Evolutionary conservation across 2,329 filamentous ascomycete species (phyloP).

Genomic region (Colletotrichum lupini): DNA sequence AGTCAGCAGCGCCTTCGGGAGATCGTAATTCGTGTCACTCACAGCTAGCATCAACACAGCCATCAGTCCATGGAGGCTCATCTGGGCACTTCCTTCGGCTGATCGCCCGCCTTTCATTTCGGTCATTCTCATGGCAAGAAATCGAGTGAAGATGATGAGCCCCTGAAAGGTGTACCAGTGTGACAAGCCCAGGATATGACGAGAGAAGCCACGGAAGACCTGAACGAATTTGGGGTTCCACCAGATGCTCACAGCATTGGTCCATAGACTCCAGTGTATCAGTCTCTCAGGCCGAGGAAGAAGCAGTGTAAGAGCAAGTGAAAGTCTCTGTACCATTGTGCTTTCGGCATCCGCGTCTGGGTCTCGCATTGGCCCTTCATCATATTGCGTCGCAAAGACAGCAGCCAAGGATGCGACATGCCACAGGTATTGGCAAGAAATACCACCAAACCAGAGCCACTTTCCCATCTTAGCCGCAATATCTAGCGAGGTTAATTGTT

Average conservation of each 20-base stretch:
- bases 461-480: conserved; percentile 53
- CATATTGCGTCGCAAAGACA: conserved; percentile 14
- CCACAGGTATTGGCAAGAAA: conserved; percentile 61
- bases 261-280: conserved; percentile 59
- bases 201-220: conserved; percentile 68
- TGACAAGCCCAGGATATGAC: conserved; percentile 68
- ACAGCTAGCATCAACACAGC: conserved; percentile 64
- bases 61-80: conserved; percentile 66
- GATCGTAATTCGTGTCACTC: conserved; percentile 44
- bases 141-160: conserved; percentile 66
- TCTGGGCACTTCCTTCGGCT: conserved; percentile 52
- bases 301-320: conserved; percentile 41
- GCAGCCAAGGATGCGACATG: conserved; percentile 51
- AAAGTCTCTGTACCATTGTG: conserved; percentile 5
- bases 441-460: conserved; percentile 60
- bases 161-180: conserved; percentile 76
- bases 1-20: conserved; percentile 37
- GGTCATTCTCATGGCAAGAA: conserved; percentile 57
- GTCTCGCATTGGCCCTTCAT: conserved; percentile 31
- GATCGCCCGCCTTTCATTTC: conserved; percentile 52
- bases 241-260: conserved; percentile 66
- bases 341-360: conserved; percentile 30
- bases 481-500: conserved; percentile 54
- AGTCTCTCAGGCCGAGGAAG: conserved; percentile 52
- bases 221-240: conserved; percentile 77